Evolutionary conservation across 1,139 yeast species (phyloP).

Genomic region (Geotrichum reessii): DNA sequence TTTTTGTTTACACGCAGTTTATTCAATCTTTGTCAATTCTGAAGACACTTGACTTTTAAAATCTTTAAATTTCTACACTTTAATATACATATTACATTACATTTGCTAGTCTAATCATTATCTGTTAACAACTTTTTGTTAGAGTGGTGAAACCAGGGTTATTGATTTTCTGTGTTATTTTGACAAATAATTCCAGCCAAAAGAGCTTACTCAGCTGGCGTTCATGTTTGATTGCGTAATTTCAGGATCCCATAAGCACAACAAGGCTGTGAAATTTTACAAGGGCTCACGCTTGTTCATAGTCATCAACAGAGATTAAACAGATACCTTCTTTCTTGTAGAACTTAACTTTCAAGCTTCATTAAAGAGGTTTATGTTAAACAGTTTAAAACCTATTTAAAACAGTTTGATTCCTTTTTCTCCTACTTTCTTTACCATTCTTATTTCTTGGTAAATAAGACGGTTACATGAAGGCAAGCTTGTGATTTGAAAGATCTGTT

Average conservation of each 20-base stretch:
- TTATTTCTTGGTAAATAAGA: too few species aligned
- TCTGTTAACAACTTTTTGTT: not conserved
- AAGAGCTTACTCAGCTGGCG: not conserved
- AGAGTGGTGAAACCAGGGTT: too few species aligned
- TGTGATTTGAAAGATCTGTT: not conserved
- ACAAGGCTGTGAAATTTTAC: not conserved
- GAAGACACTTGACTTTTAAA: not conserved
- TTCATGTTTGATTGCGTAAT: not conserved
- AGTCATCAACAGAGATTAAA: not conserved
- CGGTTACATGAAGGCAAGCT: too few species aligned
- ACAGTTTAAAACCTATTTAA: too few species aligned
- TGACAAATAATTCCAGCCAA: not conserved
- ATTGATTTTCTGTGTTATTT: too few species aligned
- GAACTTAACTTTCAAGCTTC: not conserved
- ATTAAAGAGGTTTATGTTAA: not conserved
- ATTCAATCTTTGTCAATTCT: too few species aligned
- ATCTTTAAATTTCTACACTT: not conserved
- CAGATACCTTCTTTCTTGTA: not conserved
- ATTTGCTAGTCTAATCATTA: too few species aligned
- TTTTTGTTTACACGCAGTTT: too few species aligned
- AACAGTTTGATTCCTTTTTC: too few species aligned
- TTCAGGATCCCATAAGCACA: not conserved
- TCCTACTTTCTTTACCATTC: not conserved
- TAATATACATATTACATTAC: too few species aligned
- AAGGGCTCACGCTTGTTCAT: not conserved